Evolutionary conservation across 2,329 filamentous ascomycete species (phyloP).

Genomic region (Cordyceps javanica): DNA sequence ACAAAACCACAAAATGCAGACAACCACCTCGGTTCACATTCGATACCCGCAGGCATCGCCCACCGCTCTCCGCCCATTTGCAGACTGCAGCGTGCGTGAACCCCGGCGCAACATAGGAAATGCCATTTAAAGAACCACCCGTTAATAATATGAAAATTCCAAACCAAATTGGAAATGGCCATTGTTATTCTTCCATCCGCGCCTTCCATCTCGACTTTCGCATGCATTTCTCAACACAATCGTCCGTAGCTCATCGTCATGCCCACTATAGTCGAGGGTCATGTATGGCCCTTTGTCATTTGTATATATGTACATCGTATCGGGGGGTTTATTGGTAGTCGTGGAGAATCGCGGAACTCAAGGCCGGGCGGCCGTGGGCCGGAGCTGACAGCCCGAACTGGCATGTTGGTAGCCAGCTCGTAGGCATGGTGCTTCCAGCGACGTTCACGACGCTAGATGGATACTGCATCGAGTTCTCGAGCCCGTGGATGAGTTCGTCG

Average conservation of each 20-base stretch:
- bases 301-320: not conserved
- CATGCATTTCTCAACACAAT: not conserved
- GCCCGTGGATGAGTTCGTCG: not conserved
- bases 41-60: not conserved
- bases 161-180: not conserved
- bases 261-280: not conserved
- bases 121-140: constrained; percentile 8
- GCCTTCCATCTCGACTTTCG: not conserved
- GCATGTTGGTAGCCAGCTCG: not conserved
- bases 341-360: not conserved
- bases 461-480: not conserved
- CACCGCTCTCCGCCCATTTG: not conserved
- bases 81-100: not conserved
- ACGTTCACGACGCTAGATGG: not conserved
- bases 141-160: constrained; percentile 6
- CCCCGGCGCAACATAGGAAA: constrained; percentile 6
- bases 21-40: not conserved
- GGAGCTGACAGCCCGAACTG: too few relatives aligned
- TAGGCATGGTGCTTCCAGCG: not conserved
- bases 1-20: constrained; percentile 2
- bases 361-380: not conserved
- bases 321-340: not conserved
- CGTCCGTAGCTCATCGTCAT: not conserved
- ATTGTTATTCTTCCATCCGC: constrained; percentile 1
- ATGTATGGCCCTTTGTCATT: not conserved